phyloP scores from a whole-genome alignment of 805 yeast genomes.

The Blastobotrys muscicola region DNA sequence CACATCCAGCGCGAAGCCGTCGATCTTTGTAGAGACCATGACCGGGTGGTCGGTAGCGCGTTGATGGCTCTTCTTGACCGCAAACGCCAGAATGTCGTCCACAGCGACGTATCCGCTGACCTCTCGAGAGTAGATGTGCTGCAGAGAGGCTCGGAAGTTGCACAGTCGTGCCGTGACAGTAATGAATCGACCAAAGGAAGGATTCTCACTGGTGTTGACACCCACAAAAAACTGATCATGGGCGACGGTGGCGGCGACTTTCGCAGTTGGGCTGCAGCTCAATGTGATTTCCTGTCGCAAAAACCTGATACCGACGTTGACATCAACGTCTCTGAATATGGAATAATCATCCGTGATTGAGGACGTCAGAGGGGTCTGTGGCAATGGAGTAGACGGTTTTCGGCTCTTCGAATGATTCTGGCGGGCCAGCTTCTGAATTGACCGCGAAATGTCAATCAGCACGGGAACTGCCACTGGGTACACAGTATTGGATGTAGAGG shows the following conservation, averaged over 20 bases:
- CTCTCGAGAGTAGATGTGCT: slow-evolving; percentile 86
- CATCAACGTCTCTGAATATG: slow-evolving; percentile 37
- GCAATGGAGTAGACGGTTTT: slow-evolving; percentile 64
- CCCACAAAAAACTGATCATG: slow-evolving; percentile 57
- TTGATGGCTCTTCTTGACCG: slow-evolving; percentile 21
- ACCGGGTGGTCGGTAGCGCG: slow-evolving; percentile 6
- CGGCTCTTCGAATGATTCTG: slow-evolving; percentile 38
- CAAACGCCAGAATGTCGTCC: slow-evolving; percentile 33
- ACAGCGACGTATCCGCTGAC: slow-evolving; percentile 61
- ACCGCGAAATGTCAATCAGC: slow-evolving; percentile 45
- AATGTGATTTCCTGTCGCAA: slow-evolving; percentile 67
- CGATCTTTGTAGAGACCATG: slow-evolving; percentile 37
- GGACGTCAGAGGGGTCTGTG: slow-evolving; percentile 61
- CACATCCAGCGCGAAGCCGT: slow-evolving; percentile 51
- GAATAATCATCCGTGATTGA: slow-evolving; percentile 62
- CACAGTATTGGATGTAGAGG: slow-evolving; percentile 63
- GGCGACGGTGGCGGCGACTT: slow-evolving; percentile 77
- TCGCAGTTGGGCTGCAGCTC: slow-evolving; percentile 91
- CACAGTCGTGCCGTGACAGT: slow-evolving; percentile 40
- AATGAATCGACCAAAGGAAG: slow-evolving; percentile 28
- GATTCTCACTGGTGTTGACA: slow-evolving; percentile 38
- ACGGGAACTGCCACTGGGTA: slow-evolving; percentile 75
- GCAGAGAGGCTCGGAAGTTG: slow-evolving; percentile 61
- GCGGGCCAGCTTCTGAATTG: slow-evolving; percentile 18
- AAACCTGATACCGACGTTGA: slow-evolving; percentile 53